Conservation (phyloP, 306 rosid genomes). For the Vigna mungo region DNA sequence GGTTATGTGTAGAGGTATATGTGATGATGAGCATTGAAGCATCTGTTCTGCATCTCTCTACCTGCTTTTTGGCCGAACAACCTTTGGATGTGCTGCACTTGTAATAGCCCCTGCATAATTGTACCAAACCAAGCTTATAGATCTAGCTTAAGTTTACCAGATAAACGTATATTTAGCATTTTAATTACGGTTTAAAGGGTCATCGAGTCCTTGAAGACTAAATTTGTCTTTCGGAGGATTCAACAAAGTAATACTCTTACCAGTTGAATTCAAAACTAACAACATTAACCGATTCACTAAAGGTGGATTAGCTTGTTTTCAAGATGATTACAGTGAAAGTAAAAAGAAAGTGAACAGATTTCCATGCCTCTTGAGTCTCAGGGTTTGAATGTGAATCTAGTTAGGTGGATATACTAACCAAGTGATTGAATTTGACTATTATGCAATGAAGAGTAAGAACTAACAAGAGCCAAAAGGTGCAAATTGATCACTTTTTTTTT, state of each 20-base stretch:
- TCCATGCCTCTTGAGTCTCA: not conserved
- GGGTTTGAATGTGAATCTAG: constrained; percentile 19
- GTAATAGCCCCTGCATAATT: constrained; percentile 75
- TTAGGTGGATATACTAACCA: not conserved
- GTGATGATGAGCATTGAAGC: constrained; percentile 84
- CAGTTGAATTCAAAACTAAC: too few relatives aligned
- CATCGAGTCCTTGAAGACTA: too few relatives aligned
- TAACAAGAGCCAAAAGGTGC: not conserved
- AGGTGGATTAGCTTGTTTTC: not conserved
- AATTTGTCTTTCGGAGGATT: too few relatives aligned
- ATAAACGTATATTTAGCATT: not conserved
- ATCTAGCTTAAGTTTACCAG: not conserved
- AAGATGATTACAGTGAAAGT: not conserved
- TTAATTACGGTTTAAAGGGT: not conserved
- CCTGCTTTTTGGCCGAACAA: constrained; percentile 94
- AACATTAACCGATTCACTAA: not conserved
- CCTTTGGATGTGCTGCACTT: constrained; percentile 91
- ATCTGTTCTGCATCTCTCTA: constrained; percentile 90
- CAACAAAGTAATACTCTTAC: too few relatives aligned
- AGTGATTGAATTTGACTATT: not conserved
- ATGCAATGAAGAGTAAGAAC: not conserved
- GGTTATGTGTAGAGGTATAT: constrained; percentile 80
- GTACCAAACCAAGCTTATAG: constrained; percentile 26
- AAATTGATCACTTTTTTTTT: not conserved
- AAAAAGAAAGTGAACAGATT: not conserved